Conservation (phyloP, 2,329 filamentous ascomycete species). For the Ophiostoma novo-ulmi region DNA sequence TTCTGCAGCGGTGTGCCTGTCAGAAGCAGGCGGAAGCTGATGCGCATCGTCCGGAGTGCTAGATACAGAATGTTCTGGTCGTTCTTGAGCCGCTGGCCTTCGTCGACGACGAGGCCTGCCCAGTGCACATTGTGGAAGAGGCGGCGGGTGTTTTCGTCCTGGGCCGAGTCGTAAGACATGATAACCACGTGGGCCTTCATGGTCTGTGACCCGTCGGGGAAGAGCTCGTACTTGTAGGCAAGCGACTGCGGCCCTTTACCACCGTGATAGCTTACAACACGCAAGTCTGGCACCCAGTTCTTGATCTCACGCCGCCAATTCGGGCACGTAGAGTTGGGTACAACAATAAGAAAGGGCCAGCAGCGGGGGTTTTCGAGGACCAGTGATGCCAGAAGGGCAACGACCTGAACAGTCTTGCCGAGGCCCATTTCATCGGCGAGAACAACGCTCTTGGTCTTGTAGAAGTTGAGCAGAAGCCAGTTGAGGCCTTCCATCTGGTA, state of each 20-base stretch:
- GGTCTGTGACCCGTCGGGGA: slow-evolving; percentile 58
- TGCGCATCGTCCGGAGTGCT: slow-evolving; percentile 65
- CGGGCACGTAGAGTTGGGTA: slow-evolving; percentile 91
- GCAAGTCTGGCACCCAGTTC: slow-evolving; percentile 78
- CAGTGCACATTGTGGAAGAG: slow-evolving; percentile 71
- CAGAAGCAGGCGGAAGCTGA: slow-evolving; percentile 78
- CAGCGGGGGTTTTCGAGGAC: slow-evolving; percentile 63
- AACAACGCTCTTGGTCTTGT: slow-evolving; percentile 75
- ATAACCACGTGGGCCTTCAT: slow-evolving; percentile 88
- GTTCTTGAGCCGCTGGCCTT: slow-evolving; percentile 93
- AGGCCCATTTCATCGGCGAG: slow-evolving; percentile 97
- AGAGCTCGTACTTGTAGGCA: slow-evolving; percentile 79
- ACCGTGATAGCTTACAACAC: slow-evolving; percentile 91
- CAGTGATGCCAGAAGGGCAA: slow-evolving; percentile 72
- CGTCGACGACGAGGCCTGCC: slow-evolving; percentile 86
- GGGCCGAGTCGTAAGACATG: slow-evolving; percentile 87
- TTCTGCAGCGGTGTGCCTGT: slow-evolving; percentile 94
- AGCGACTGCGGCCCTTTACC: slow-evolving; percentile 68
- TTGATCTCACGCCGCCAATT: slow-evolving; percentile 98
- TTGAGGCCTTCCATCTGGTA: slow-evolving; percentile 93
- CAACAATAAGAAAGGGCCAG: slow-evolving; percentile 89
- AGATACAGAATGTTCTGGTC: slow-evolving; percentile 78
- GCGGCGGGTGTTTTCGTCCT: slow-evolving; percentile 61
- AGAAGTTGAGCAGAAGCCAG: slow-evolving; percentile 91
- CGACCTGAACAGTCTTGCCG: slow-evolving; percentile 93